These are phyloP conservation scores for Selaginella tamariscina DNA, from an alignment of 75 land plant genomes.

Conservation along the genomic window DNA sequence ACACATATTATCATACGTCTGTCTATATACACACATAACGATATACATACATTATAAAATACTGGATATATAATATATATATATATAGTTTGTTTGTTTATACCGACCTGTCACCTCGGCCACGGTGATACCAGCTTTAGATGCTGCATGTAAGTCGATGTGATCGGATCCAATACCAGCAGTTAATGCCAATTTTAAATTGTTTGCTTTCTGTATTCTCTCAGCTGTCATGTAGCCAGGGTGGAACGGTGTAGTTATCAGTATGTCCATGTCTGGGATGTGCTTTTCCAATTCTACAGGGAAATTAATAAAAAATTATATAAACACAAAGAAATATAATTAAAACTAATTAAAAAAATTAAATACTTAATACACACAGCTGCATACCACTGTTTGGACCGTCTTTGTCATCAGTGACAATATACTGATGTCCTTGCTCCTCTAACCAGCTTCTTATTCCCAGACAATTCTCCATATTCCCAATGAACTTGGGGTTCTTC, in stretches of 20 bases:
- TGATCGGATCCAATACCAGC: constrained; percentile 99
- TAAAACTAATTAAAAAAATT: constrained; percentile 9
- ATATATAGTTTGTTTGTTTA: not conserved
- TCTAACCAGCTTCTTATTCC: constrained; percentile 82
- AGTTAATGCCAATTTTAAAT: constrained; percentile 64
- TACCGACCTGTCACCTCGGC: constrained; percentile 62
- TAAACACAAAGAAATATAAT: not conserved
- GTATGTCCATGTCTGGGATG: constrained; percentile 62
- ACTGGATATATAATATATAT: not conserved
- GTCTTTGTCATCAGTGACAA: constrained; percentile 91
- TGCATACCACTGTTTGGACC: constrained; percentile 75
- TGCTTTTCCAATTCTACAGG: constrained; percentile 76
- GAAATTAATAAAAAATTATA: not conserved
- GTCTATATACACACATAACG: too few relatives aligned
- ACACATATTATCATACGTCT: too few relatives aligned
- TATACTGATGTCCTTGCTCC: constrained; percentile 70
- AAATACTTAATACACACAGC: not conserved
- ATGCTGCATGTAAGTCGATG: constrained; percentile 73
- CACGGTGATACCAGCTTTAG: constrained; percentile 73
- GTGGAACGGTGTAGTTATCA: constrained; percentile 90
- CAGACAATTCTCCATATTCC: constrained; percentile 57
- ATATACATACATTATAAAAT: too few relatives aligned
- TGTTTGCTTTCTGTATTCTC: constrained; percentile 83
- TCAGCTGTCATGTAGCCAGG: constrained; percentile 86
- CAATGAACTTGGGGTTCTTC: constrained; percentile 66